A percentile compares a stretch with the other conserved stretches of the same genome.
These are phyloP conservation scores for Brassica cretica DNA, from an alignment of 345 rosid genomes.

Conservation along the genomic window DNA sequence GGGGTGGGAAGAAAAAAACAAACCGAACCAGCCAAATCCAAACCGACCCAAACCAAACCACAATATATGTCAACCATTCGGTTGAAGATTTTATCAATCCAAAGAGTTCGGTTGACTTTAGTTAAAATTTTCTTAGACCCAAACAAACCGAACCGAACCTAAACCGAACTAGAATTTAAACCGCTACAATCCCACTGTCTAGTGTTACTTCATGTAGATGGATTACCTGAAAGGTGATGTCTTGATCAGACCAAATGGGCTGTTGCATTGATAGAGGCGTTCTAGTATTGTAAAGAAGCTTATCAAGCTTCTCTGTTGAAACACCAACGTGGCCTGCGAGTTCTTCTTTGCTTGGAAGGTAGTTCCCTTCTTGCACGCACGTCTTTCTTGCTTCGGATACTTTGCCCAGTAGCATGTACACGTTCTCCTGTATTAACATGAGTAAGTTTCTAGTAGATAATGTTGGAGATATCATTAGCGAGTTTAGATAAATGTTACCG, in stretches of 20 bases:
- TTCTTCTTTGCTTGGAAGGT: conserved; percentile 58
- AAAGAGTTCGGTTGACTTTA: no score
- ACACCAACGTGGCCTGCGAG: conserved; percentile 71
- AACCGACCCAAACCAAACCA: no score
- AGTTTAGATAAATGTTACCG: conserved; percentile 50
- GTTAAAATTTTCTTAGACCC: no score
- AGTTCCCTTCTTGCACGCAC: conserved; percentile 57
- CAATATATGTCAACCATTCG: no score
- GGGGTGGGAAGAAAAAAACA: no score
- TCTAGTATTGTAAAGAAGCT: conserved; percentile 51
- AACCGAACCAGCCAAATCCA: no score
- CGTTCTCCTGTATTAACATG: conserved; percentile 53
- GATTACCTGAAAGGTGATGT: conserved; percentile 71
- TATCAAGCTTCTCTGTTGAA: conserved; percentile 59
- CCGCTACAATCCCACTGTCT: conserved; percentile 49
- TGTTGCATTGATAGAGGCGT: conserved; percentile 72
- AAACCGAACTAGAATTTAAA: no score
- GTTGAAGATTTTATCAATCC: no score
- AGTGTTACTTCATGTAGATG: conserved; percentile 65
- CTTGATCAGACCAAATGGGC: conserved; percentile 74
- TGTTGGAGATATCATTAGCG: not conserved
- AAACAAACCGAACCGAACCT: no score
- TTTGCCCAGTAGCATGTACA: conserved; percentile 55
- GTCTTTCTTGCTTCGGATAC: conserved; percentile 66
- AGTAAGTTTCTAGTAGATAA: conserved; percentile 18